Evolutionary conservation across 2,329 filamentous ascomycete genomes (phyloP).

Genomic region (Verticillium longisporum): DNA sequence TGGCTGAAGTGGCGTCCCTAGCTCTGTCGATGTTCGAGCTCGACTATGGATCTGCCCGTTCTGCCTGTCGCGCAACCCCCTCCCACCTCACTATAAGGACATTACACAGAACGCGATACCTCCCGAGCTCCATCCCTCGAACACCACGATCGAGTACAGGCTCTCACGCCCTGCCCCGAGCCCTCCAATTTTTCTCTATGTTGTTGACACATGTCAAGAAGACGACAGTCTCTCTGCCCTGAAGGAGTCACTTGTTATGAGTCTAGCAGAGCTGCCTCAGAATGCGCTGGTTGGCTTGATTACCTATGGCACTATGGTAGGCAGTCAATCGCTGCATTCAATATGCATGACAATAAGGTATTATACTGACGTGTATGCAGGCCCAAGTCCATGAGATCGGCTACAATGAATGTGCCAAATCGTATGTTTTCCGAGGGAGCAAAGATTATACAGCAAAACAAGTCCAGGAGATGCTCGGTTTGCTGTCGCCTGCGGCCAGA

Average conservation of each 20-base stretch:
- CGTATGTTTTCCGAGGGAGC: slow-evolving; percentile 94
- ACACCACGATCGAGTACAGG: slow-evolving; percentile 86
- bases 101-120: slow-evolving; percentile 78
- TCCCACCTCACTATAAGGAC: slow-evolving; percentile 84
- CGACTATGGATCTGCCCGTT: slow-evolving; percentile 87
- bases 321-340: slow-evolving; percentile 11
- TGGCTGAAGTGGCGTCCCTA: slow-evolving; percentile 25
- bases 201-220: slow-evolving; percentile 84
- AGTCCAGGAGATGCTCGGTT: slow-evolving; percentile 97
- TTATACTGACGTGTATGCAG: slow-evolving; percentile 30
- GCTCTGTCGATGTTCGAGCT: slow-evolving; percentile 77
- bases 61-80: slow-evolving; percentile 74
- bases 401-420: slow-evolving; percentile 96
- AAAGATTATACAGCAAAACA: slow-evolving; percentile 98
- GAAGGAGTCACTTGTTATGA: slow-evolving; percentile 83
- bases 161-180: slow-evolving; percentile 77
- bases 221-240: slow-evolving; percentile 77
- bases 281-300: slow-evolving; percentile 78
- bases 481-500: slow-evolving; percentile 65
- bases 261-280: slow-evolving; percentile 72
- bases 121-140: slow-evolving; percentile 72
- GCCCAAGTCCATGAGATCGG: slow-evolving; percentile 96
- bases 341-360: background rate
- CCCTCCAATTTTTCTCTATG: slow-evolving; percentile 79
- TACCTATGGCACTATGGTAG: slow-evolving; percentile 88